Conservation (phyloP, 192 early-diverging fungal species). For the Backusella westeae region DNA sequence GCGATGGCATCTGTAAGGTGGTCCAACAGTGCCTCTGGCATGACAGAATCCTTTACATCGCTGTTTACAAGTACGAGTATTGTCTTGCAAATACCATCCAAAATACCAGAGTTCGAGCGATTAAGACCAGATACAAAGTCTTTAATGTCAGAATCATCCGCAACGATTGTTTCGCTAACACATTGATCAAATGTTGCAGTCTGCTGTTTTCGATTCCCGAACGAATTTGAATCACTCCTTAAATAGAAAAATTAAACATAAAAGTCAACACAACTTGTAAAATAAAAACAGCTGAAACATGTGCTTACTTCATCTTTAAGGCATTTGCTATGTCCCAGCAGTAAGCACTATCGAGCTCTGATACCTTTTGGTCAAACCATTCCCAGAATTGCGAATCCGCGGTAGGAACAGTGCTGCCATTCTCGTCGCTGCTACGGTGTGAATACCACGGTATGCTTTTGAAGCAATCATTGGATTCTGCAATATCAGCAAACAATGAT, state of each 20-base stretch:
- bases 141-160: neutral
- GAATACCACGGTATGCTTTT: neutral
- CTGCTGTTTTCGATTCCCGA: neutral
- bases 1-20: neutral
- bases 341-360: conserved; percentile 17
- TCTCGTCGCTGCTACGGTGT: neutral
- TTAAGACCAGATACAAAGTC: conserved; percentile 22
- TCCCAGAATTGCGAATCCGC: conserved; percentile 12
- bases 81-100: conserved; percentile 22
- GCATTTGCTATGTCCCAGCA: conserved; percentile 20
- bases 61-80: conserved; percentile 2
- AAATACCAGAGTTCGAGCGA: conserved; percentile 21
- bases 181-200: neutral
- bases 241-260: neutral
- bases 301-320: neutral
- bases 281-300: neutral
- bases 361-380: conserved; percentile 33
- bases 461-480: neutral
- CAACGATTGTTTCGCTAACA: neutral
- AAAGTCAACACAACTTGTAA: neutral
- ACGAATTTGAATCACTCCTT: neutral
- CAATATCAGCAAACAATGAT: conserved; percentile 2
- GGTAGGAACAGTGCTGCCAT: neutral
- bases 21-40: neutral
- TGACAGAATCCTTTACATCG: neutral